Evolutionary conservation across 2,329 filamentous ascomycete species (phyloP).

Genomic region (Beauveria brongniartii): DNA sequence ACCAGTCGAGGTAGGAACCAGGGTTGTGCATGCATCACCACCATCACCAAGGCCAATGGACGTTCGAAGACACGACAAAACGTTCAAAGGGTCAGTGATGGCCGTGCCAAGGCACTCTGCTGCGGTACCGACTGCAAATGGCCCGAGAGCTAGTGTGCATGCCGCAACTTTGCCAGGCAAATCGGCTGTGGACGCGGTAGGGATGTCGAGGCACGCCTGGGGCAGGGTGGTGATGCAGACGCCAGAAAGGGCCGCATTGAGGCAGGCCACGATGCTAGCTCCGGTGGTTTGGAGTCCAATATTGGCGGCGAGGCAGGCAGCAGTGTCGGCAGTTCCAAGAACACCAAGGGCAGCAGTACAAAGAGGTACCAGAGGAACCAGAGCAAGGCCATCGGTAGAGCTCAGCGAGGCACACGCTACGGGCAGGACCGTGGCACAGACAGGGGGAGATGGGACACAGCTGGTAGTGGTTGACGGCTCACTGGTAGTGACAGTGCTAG

Average conservation of each 20-base stretch:
- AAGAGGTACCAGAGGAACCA: neutral
- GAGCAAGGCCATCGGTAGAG: neutral
- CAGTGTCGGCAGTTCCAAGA: neutral
- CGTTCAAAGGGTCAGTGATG: neutral
- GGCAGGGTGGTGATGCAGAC: constrained; percentile 1
- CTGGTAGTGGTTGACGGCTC: neutral
- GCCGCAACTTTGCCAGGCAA: neutral
- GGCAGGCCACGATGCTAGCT: neutral
- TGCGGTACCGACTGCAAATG: neutral
- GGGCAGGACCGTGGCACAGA: neutral
- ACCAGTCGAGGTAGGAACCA: too few species aligned
- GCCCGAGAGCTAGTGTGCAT: neutral
- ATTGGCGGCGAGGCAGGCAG: neutral
- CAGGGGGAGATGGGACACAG: neutral
- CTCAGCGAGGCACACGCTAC: neutral
- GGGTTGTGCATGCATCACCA: neutral
- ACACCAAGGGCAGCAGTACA: neutral
- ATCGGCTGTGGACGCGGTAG: neutral
- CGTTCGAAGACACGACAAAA: neutral
- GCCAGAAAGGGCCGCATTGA: neutral
- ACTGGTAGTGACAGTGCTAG: neutral
- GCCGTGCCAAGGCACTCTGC: neutral
- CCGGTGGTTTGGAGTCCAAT: neutral
- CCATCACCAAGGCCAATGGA: neutral
- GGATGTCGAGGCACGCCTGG: neutral